Evolutionary conservation across 2,329 filamentous ascomycete genomes (phyloP).

Genomic region (Beauveria australis): DNA sequence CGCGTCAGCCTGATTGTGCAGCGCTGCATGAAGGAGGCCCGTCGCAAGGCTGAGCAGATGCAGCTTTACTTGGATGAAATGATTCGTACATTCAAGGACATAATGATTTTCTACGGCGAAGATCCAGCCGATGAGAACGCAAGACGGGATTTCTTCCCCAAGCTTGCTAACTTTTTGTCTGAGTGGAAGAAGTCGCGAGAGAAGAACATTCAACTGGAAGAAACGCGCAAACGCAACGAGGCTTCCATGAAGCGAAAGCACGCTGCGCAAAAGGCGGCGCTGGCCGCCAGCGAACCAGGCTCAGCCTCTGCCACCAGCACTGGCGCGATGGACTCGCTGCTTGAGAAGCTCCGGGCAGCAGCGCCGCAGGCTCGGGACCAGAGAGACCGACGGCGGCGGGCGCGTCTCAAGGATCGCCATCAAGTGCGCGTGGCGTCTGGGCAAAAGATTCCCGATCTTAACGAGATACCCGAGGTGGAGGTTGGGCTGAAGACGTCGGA

Average conservation of each 20-base stretch:
- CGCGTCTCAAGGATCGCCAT: slow-evolving; percentile 81
- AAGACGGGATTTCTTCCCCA: slow-evolving; percentile 90
- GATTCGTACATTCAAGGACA: slow-evolving; percentile 83
- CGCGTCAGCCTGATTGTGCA: slow-evolving; percentile 88
- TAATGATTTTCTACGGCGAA: slow-evolving; percentile 94
- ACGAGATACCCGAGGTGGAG: slow-evolving; percentile 53
- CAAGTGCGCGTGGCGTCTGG: slow-evolving; percentile 85
- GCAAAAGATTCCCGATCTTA: slow-evolving; percentile 69
- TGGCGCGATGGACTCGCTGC: slow-evolving; percentile 89
- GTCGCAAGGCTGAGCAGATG: slow-evolving; percentile 94
- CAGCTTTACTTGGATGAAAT: slow-evolving; percentile 89
- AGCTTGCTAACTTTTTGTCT: slow-evolving; percentile 78
- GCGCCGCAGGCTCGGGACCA: slow-evolving; percentile 85
- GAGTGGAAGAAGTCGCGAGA: slow-evolving; percentile 96
- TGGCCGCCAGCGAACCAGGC: slow-evolving; percentile 37
- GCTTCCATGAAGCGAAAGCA: slow-evolving; percentile 88
- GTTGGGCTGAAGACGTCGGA: slow-evolving; percentile 26
- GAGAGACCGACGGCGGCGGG: slow-evolving; percentile 77
- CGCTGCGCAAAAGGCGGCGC: slow-evolving; percentile 55
- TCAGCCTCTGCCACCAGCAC: slow-evolving; percentile 63
- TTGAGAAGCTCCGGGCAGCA: slow-evolving; percentile 90
- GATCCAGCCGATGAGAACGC: slow-evolving; percentile 86
- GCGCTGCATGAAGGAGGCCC: slow-evolving; percentile 90
- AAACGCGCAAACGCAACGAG: slow-evolving; percentile 76
- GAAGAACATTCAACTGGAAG: slow-evolving; percentile 82